Base-by-base conservation (phyloP, 192 early-diverging fungal genomes). In the Coemansia sp. region DNA sequence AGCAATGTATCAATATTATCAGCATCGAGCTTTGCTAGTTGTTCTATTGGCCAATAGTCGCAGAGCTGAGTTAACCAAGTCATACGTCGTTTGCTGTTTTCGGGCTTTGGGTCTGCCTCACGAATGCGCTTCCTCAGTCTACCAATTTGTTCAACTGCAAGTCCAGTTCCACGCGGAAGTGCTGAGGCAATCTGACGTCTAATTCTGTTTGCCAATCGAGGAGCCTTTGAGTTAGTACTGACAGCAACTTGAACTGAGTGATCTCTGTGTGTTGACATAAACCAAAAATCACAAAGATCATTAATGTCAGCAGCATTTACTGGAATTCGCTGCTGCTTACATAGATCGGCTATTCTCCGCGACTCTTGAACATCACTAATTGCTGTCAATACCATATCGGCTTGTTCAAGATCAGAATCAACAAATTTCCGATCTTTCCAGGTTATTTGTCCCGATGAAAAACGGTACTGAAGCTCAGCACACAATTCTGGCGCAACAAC, bases 301-400 rank as follows among this genome's bases (percentile, higher is more conserved):
- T 94, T 94, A 29, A 95, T 90, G 67, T 95, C 95, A 0, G 95
- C 94, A 21, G 92, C 93, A 68, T 97, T 95, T 24, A 95, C 93
- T 4, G 93, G 94, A 29, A 94, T 94, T n/a, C 90, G 82, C 30
- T 73, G 84, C 39, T 61, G 53, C 36, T 85, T 76, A 71, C 89
- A 90, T 14, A 88, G 66, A 20, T 73, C 42, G 33, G 87, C 90
- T 55, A 95, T 93, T 19, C 87, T 75, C 7, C 83, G 68, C 6
- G 88, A 90, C 69, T 89, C 90, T 5, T 84, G 83, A 8, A 51
- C 88, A 75, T 92, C 89, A 57, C 90, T 84, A 39, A 97, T 85
- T 7, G 91, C 89, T 0, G 91, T 87, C 31, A 91, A 71, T 17
- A 92, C 91, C 32, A 80, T 85, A 51, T 85, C 85, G 17, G 68